Percentiles rank a stretch among this genome's conserved stretches.
Evolutionary conservation across 2,329 filamentous ascomycete species (phyloP).

Genomic region (Phialophora verrucosa): DNA sequence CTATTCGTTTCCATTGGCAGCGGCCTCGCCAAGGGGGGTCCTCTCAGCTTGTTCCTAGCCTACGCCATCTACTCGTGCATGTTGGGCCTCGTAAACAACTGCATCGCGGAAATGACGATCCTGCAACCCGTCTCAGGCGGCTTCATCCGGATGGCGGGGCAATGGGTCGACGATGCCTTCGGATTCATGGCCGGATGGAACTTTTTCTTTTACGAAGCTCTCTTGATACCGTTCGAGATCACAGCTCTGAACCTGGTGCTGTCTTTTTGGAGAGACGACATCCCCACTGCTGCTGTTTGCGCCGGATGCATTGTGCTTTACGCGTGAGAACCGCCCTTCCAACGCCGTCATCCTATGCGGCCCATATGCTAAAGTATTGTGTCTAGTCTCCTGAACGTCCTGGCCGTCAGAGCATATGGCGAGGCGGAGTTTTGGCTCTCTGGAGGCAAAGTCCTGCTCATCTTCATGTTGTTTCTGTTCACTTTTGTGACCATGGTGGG

Average conservation of each 20-base stretch:
- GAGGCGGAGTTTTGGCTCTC: slow-evolving; percentile 73
- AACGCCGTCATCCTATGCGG: background rate
- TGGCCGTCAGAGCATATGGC: slow-evolving; percentile 73
- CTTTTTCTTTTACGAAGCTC: slow-evolving; percentile 52
- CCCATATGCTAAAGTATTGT: slow-evolving; percentile 31
- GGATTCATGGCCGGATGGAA: slow-evolving; percentile 55
- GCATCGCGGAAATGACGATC: slow-evolving; percentile 50
- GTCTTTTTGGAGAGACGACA: slow-evolving; percentile 47
- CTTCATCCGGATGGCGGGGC: slow-evolving; percentile 47
- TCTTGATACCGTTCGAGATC: slow-evolving; percentile 51
- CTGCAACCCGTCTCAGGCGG: slow-evolving; percentile 48
- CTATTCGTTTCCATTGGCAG: slow-evolving; percentile 46
- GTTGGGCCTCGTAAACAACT: slow-evolving; percentile 46
- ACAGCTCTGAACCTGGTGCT: slow-evolving; percentile 50
- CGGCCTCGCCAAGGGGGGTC: slow-evolving; percentile 44
- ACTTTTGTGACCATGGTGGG: slow-evolving; percentile 82
- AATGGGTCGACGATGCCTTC: slow-evolving; percentile 54
- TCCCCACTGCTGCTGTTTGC: slow-evolving; percentile 47
- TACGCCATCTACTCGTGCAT: slow-evolving; percentile 42
- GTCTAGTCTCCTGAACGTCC: slow-evolving; percentile 62
- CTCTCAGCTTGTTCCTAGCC: slow-evolving; percentile 44
- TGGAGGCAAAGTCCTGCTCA: slow-evolving; percentile 70
- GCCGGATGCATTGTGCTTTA: slow-evolving; percentile 48
- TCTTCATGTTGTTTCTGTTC: slow-evolving; percentile 70
- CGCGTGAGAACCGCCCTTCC: slow-evolving; percentile 35